phyloP scores from a whole-genome alignment of 371 early-diverging fungal genomes.

The Mucor sp. region DNA sequence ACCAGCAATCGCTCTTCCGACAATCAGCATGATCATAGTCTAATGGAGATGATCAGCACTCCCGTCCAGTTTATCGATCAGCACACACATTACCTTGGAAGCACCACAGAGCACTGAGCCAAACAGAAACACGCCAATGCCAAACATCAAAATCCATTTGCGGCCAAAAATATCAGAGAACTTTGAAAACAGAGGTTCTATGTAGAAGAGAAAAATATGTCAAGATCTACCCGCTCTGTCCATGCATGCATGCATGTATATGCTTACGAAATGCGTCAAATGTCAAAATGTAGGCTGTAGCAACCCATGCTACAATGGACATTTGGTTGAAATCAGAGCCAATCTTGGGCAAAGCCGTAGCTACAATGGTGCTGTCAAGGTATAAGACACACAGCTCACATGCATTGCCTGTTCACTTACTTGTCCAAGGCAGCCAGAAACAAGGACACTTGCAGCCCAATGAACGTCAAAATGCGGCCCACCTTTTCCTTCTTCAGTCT shows the following conservation, averaged over 20 bases:
- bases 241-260: background rate
- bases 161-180: conserved; percentile 78
- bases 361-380: conserved; percentile 57
- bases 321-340: conserved; percentile 69
- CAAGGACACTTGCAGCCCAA: conserved; percentile 59
- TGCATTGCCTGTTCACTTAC: conserved; percentile 16
- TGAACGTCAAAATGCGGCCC: conserved; percentile 30
- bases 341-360: conserved; percentile 74
- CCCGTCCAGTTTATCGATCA: background rate
- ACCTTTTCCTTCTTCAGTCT: conserved; percentile 8
- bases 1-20: conserved; percentile 61
- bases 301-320: conserved; percentile 65
- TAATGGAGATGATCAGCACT: conserved; percentile 9
- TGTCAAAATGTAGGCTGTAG: conserved; percentile 59
- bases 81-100: conserved; percentile 25
- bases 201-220: background rate
- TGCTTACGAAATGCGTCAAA: conserved; percentile 38
- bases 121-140: conserved; percentile 60
- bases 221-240: background rate
- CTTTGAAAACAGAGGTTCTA: conserved; percentile 60
- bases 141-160: conserved; percentile 58
- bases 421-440: conserved; percentile 81
- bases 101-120: conserved; percentile 67
- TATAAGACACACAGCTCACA: background rate
- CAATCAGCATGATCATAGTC: conserved; percentile 65